Percentiles rank a stretch among this genome's conserved stretches.
phyloP scores from a whole-genome alignment of 108 stramenopile species.

The Tribonema minus region DNA sequence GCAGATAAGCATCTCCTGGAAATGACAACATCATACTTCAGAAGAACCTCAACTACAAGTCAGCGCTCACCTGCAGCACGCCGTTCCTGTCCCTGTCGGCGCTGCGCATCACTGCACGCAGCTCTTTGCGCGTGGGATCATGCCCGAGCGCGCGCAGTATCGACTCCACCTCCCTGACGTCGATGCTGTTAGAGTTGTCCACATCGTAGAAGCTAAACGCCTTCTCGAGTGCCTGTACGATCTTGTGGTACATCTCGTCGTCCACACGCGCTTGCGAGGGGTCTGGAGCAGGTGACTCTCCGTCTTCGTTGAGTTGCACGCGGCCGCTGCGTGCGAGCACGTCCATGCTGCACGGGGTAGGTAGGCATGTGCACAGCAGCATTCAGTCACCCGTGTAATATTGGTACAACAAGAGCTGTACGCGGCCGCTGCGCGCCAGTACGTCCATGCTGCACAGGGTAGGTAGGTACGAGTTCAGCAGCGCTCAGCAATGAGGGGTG shows the following conservation, averaged over 20 bases:
- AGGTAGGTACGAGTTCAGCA: no score
- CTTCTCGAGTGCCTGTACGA: constrained; percentile 26
- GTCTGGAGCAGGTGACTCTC: not conserved
- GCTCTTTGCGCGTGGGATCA: constrained; percentile 14
- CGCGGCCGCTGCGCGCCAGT: constrained; percentile 1
- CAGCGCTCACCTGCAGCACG: constrained; percentile 16
- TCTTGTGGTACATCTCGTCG: not conserved
- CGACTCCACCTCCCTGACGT: constrained; percentile 9
- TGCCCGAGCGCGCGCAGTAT: constrained; percentile 29
- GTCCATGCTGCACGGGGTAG: not conserved
- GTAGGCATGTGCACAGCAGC: no score
- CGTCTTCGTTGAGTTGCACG: not conserved
- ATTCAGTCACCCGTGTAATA: not conserved
- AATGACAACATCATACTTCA: no score
- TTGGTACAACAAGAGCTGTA: not conserved
- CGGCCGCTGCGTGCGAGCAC: not conserved
- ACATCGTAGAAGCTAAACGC: constrained; percentile 38
- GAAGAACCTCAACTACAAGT: no score
- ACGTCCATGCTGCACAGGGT: not conserved
- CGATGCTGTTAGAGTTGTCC: constrained; percentile 39
- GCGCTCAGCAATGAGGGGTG: no score
- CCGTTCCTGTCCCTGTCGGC: constrained; percentile 35
- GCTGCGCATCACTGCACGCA: constrained; percentile 13
- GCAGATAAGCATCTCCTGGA: no score
- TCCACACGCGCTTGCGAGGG: not conserved